Evolutionary conservation across 1,139 yeast genomes (phyloP).

Genomic region (Sugiyamaella pinicola): DNA sequence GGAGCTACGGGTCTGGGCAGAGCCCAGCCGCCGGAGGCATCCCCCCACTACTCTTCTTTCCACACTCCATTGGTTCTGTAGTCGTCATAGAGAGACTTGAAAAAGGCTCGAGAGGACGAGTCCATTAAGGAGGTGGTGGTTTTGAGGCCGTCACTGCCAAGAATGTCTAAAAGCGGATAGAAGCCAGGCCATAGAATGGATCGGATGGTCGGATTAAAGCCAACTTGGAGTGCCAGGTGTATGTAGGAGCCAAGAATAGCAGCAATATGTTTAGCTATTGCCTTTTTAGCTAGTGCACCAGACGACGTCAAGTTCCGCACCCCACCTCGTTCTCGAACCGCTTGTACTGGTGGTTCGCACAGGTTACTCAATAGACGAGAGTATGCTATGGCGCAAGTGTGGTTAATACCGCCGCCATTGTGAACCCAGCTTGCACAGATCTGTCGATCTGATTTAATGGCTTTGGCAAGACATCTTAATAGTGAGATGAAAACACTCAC

Average conservation of each 20-base stretch:
- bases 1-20: not conserved
- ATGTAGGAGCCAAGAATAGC: constrained; percentile 56
- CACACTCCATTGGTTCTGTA: constrained; percentile 83
- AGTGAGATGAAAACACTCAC: constrained; percentile 52
- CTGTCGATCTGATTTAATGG: constrained; percentile 17
- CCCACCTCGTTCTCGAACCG: constrained; percentile 36
- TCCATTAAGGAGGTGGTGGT: constrained; percentile 73
- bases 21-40: not conserved
- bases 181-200: constrained; percentile 60
- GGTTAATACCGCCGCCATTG: constrained; percentile 5
- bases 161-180: constrained; percentile 64
- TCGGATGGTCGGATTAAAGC: constrained; percentile 53
- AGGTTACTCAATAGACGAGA: constrained; percentile 65
- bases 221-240: constrained; percentile 54
- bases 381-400: constrained; percentile 48
- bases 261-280: constrained; percentile 65
- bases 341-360: constrained; percentile 64
- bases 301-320: constrained; percentile 54
- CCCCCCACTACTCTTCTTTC: constrained; percentile 48
- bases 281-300: constrained; percentile 56
- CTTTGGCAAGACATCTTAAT: constrained; percentile 38
- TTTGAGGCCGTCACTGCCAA: constrained; percentile 67
- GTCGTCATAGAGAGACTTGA: constrained; percentile 66
- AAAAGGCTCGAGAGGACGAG: constrained; percentile 65
- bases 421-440: constrained; percentile 23